Evolutionary conservation across 2,329 filamentous ascomycete species (phyloP).

Genomic region (Scedosporium aurantiacum): DNA sequence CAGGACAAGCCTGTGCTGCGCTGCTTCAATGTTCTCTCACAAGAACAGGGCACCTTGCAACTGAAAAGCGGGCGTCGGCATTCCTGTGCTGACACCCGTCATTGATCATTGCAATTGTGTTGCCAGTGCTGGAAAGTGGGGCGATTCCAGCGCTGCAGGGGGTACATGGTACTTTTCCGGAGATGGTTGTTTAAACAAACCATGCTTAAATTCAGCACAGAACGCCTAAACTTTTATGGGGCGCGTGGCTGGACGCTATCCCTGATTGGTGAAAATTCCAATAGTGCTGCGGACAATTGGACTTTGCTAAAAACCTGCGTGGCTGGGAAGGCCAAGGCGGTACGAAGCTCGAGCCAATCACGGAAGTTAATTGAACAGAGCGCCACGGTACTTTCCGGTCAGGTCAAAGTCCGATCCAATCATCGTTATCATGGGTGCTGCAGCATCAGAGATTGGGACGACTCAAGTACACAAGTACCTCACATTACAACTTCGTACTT

Average conservation of each 20-base stretch:
- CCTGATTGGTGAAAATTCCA: background rate
- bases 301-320: background rate
- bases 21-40: too few relatives aligned
- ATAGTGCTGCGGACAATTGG: background rate
- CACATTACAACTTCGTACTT: too few relatives aligned
- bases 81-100: background rate
- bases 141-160: background rate
- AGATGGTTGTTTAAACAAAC: background rate
- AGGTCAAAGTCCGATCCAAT: background rate
- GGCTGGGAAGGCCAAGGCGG: background rate
- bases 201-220: background rate
- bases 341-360: background rate
- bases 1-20: background rate
- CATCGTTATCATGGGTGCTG: background rate
- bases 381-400: background rate
- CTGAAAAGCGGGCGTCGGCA: background rate
- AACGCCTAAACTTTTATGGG: background rate
- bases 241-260: background rate
- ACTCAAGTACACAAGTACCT: too few relatives aligned
- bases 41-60: background rate
- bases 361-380: background rate
- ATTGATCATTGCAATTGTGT: background rate
- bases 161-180: background rate
- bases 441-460: background rate
- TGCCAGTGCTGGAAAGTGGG: background rate